These are phyloP conservation scores for Ceratobasidium sp. DNA, from an alignment of 1,284 basidiomycete species.

Conservation along the genomic window DNA sequence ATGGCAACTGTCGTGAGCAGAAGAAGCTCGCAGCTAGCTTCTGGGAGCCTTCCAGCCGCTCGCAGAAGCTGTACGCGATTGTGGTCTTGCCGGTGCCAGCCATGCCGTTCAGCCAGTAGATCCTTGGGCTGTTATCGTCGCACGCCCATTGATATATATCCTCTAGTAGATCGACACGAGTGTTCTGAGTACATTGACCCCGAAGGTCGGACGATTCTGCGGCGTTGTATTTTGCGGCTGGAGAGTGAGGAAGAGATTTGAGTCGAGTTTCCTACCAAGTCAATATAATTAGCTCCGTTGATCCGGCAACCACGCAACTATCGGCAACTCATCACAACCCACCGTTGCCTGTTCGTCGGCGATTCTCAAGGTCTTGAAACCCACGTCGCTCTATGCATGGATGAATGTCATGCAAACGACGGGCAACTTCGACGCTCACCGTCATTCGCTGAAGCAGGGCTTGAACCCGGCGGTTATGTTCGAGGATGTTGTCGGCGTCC, in stretches of 20 bases:
- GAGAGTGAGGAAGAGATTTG: neutral
- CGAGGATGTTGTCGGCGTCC: neutral
- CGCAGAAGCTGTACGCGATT: constrained; percentile 28
- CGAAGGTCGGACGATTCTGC: neutral
- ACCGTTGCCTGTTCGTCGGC: too few relatives aligned
- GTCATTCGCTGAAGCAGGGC: neutral
- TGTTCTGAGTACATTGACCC: neutral
- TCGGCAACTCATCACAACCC: neutral
- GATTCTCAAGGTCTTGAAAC: too few relatives aligned
- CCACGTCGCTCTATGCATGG: too few relatives aligned
- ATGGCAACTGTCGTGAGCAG: constrained; percentile 20
- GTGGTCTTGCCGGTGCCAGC: constrained; percentile 7
- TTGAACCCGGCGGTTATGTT: neutral
- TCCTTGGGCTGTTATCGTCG: neutral
- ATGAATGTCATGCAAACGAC: neutral
- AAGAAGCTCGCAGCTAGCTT: constrained; percentile 21
- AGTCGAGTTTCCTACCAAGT: constrained; percentile 5
- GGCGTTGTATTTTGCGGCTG: constrained; percentile 1
- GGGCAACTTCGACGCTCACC: neutral
- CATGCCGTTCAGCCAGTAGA: constrained; percentile 3
- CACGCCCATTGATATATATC: neutral
- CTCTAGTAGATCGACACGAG: neutral
- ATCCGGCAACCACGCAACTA: too few relatives aligned
- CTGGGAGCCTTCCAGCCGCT: neutral
- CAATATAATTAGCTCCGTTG: neutral